Conservation (phyloP, 208 protist species). For the Sergeia podlipaevii region DNA sequence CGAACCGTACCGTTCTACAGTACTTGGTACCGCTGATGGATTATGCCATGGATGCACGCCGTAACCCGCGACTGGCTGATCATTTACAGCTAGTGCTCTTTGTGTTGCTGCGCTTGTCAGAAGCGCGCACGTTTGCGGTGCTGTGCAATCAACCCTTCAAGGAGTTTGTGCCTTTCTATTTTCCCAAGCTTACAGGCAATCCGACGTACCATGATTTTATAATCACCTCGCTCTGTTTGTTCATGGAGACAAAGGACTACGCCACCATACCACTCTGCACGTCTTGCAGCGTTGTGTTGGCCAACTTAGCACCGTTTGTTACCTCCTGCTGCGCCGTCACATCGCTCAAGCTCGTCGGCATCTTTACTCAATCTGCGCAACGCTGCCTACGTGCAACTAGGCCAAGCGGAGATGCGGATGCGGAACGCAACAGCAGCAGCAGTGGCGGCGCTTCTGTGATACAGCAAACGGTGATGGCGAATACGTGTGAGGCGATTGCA, state of each 20-base stretch:
- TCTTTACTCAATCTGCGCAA: conserved; percentile 43
- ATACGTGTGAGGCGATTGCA: conserved; percentile 65
- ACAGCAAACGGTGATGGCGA: conserved; percentile 43
- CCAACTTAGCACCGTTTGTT: conserved; percentile 89
- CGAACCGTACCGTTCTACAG: conserved; percentile 24
- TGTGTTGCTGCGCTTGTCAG: conserved; percentile 70
- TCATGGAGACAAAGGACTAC: conserved; percentile 46
- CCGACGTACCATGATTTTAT: conserved; percentile 81
- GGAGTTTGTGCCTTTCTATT: conserved; percentile 44
- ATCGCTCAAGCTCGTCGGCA: conserved; percentile 43
- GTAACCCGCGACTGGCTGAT: conserved; percentile 28
- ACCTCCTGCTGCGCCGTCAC: conserved; percentile 30
- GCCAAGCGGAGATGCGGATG: background rate
- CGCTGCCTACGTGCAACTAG: conserved; percentile 26
- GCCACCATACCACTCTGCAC: conserved; percentile 41
- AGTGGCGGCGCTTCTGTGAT: too few species aligned
- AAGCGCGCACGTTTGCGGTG: conserved; percentile 68
- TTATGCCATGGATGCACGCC: conserved; percentile 62
- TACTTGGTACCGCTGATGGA: conserved; percentile 77
- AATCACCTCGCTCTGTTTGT: conserved; percentile 57
- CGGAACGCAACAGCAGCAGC: conserved; percentile 2
- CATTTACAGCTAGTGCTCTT: conserved; percentile 81
- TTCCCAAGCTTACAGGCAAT: conserved; percentile 26
- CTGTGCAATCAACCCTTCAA: conserved; percentile 70
- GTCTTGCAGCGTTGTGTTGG: conserved; percentile 69